These are phyloP conservation scores for Mucor mucedo DNA, from an alignment of 371 early-diverging fungal species.

Conservation along the genomic window DNA sequence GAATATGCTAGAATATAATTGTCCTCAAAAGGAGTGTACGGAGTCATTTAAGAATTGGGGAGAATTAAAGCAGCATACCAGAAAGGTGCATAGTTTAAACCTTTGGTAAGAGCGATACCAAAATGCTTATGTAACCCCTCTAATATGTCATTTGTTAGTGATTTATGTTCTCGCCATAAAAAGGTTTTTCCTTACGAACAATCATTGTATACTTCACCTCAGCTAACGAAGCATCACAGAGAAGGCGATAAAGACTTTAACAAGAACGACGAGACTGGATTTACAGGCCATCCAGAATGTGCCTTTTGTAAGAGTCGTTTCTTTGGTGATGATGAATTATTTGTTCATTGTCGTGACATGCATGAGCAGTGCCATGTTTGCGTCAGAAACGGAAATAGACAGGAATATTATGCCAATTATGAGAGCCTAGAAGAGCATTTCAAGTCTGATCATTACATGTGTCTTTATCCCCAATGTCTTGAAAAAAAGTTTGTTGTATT, in stretches of 20 bases:
- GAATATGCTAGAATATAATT: constrained; percentile 80
- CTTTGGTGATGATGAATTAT: constrained; percentile 90
- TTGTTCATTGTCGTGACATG: constrained; percentile 89
- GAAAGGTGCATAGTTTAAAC: constrained; percentile 69
- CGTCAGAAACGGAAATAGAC: constrained; percentile 70
- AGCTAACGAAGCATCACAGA: constrained; percentile 74
- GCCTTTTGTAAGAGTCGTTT: constrained; percentile 84
- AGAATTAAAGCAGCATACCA: constrained; percentile 83
- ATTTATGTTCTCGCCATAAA: constrained; percentile 86
- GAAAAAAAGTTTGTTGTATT: constrained; percentile 98
- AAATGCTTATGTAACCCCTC: not conserved
- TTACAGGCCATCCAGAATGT: constrained; percentile 93
- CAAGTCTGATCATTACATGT: constrained; percentile 80
- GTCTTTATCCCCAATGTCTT: constrained; percentile 81
- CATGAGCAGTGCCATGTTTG: constrained; percentile 96
- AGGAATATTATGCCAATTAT: constrained; percentile 89
- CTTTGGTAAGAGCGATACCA: constrained; percentile 68
- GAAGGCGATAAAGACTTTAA: constrained; percentile 63
- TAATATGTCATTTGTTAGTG: constrained; percentile 47
- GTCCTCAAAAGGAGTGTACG: constrained; percentile 82
- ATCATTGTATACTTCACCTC: constrained; percentile 70
- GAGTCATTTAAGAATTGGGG: constrained; percentile 76
- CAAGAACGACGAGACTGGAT: constrained; percentile 75
- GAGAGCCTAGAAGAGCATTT: constrained; percentile 84
- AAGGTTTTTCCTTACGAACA: constrained; percentile 93